Evolutionary conservation across 257 asterid genomes (phyloP), one percentile per base, ranked within the genome.

Genomic region (Linderniella brevidens): DNA sequence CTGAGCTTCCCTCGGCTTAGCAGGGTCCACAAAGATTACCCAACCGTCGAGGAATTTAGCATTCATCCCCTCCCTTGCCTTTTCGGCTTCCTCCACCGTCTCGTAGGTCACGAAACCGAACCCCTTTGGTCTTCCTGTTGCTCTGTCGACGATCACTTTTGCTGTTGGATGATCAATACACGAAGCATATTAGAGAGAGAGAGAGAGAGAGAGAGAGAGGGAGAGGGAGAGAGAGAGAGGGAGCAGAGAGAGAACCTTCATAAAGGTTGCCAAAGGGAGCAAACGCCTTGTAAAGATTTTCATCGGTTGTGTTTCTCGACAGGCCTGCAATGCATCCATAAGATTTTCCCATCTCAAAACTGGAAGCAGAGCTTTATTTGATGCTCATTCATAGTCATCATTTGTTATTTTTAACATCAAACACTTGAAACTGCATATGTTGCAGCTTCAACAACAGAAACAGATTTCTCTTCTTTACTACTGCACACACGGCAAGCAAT

Each of bases 1-100:
- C 56, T 65, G 81, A 17, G 85, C 64, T 60, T 76, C 92, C 62
- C 75, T 79, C 1, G 93, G 94, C 55, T 57, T 86, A 35, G 98
- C 98, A 3, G 98, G 96, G 49, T 85, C 98, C 8, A 81, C 96
- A 56, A 90, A 90, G 49, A 90, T 81, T 37, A 85, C 96, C 98
- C 98, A 90, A 14, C 94, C 94, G 19, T 90, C 98, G 44, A 81
- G 80, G 68, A 47, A 85, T 58, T 81, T 79, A 18, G 94, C 92
- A 11, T 81, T 71, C 96, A 90, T 81, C 64, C 74, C 96, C 53
- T 79, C 83, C 0, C 93, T 75, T 8, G 96, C 98, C 64, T 71
- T 85, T 70, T 85, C 86, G 15, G 98, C 98, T 55, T 81, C 96
- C 62, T 90, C 94, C 41, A 85, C 58, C 3, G 79, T 68, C 50